Base-by-base conservation (phyloP, 352 stramenopile genomes). In the Elongisporangium senticosum region DNA sequence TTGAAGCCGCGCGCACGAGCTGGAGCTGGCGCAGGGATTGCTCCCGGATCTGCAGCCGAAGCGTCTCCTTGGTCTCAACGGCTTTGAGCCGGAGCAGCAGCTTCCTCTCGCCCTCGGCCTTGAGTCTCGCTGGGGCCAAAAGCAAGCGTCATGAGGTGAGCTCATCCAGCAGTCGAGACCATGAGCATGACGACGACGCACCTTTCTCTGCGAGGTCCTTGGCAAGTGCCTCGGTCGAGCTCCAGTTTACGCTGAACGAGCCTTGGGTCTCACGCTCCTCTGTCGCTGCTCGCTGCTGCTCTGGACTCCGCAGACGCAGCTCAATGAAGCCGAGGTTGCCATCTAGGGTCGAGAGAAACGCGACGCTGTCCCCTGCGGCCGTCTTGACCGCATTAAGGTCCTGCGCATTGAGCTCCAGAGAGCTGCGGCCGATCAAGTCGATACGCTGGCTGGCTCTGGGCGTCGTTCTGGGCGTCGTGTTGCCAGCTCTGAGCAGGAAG, bases 171-270 rank as follows among this genome's bases (percentile, higher is more conserved):
- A 43, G 3, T 49, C 20, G 19, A 6, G 23, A 19, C 40, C 15
- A 26, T 10, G 24, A 24, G 40, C 37, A 33, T 14, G 19, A n/a
- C 23, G 11, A 19, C 19, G 10, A 17, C 53, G 4, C 15, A 83
- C 73, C 75, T 69, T 85, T 77, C 26, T 61, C 61, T 53, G 69
- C 59, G 24, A 84, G 49, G 24, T 86, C 74, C 51, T 72, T 71
- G 28, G 81, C 54, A 19, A 88, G 64, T 10, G 73, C 71, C 23
- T 80, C 77, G 22, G 63, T 81, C 3, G 75, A 80, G 51, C 74
- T 84, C 75, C 75, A 87, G 49, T 82, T 75, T 15, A 87, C 68
- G 17, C 48, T 74, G 59, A 87, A 86, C 26, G 69, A 58, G 23
- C 64, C 61, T 3, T 53, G 19, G n/a, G 20, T 24, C 26, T 62